A percentile compares a stretch with the other conserved stretches of the same genome.
These are phyloP conservation scores for Porogramme epimiltina DNA, from an alignment of 1,284 basidiomycete species.

Conservation along the genomic window DNA sequence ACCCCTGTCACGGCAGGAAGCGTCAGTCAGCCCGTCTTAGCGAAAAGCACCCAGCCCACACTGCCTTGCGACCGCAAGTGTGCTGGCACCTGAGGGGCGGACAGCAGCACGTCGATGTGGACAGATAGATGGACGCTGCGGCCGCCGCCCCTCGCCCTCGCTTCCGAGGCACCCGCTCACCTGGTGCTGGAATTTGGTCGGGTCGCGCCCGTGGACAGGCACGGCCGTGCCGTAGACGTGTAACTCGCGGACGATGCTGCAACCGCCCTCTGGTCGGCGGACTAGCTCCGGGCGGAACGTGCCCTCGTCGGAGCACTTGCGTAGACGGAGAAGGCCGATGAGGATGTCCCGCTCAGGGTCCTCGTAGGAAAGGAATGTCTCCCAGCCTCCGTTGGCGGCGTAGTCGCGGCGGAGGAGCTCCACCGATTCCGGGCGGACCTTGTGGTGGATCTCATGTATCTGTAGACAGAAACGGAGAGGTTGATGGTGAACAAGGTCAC, in stretches of 20 bases:
- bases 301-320: slow-evolving; percentile 95
- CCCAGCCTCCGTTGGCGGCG: slow-evolving; percentile 97
- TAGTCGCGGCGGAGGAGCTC: slow-evolving; percentile 98
- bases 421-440: slow-evolving; percentile 93
- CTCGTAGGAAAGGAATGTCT: slow-evolving; percentile 99
- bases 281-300: slow-evolving; percentile 95
- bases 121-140: no score
- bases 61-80: no score
- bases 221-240: slow-evolving; percentile 99
- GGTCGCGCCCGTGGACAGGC: slow-evolving; percentile 95
- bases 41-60: no score
- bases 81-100: no score
- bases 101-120: no score
- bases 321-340: slow-evolving; percentile 88
- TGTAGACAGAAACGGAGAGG: no score
- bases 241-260: slow-evolving; percentile 94
- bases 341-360: slow-evolving; percentile 97
- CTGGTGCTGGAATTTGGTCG: slow-evolving; percentile 98
- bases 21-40: no score
- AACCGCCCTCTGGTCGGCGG: slow-evolving; percentile 73
- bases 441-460: slow-evolving; percentile 99
- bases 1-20: slow-evolving; percentile 58
- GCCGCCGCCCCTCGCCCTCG: no score
- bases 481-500: no score
- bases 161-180: no score